Base-by-base conservation (phyloP, 352 stramenopile genomes). In the Phytophthora kernoviae region DNA sequence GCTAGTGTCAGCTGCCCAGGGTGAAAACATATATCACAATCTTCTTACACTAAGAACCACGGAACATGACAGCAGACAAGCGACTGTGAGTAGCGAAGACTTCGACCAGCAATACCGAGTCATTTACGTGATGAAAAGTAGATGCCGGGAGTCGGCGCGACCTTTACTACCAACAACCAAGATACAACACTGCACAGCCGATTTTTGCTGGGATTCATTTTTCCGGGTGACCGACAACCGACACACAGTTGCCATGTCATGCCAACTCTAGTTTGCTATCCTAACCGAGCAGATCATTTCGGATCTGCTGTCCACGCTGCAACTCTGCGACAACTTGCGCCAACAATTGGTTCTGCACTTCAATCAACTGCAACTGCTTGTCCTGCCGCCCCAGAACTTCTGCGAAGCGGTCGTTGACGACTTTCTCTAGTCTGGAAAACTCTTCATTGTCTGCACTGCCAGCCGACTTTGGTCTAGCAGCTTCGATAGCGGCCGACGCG, bases 311-410 rank as follows among this genome's bases (percentile, higher is more conserved):
- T 18, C 14, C 21, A 9, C 44, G 58, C 18, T 59, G 20, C 26
- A 64, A n/a, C 20, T 46, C 27, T 27, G 22, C 41, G 1, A 69
- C 24, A 20, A 69, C 21, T 32, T n/a, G 40, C 3, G 43, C 20
- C 30, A 70, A 20, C 5, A 70, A 26, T n/a, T 54, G 41, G 4
- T 64, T 70, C 17, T 70, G 61, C 20, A 20, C 30, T 44, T 61
- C 55, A 1, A 46, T 44, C 12, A 62, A 26, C 22, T 34, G 24
- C 4, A 70, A 42, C n/a, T 70, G 62, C 17, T 47, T 56, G 2
- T 62, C 45, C 51, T 66, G 62, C 5, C 37, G 14, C 21, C 55
- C 56, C 11, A 70, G 15, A 14, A 67, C 34, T 20, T 66, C 27
- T 8, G 34, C 50, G 22, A 70, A 62, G 15, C 51, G 44, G 12